Base-by-base conservation (phyloP, 2,329 filamentous ascomycete genomes). In the Botryotinia calthae region DNA sequence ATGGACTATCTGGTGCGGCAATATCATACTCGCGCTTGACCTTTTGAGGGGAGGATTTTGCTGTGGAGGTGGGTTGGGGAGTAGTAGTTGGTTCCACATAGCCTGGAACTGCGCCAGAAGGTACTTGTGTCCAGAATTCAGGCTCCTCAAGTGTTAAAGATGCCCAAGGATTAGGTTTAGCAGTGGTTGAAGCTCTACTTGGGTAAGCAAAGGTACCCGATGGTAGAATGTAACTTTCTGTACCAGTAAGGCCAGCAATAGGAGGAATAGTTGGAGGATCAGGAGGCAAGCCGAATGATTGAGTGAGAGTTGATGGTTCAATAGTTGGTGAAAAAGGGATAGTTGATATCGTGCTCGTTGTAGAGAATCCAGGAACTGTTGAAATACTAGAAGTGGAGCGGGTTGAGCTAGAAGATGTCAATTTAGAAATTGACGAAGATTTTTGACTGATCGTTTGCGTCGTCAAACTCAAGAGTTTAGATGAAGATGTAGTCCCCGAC, bases 221-320 rank as follows among this genome's bases (percentile, higher is more conserved):
- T 3, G 46, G 31, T 66, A 3, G 31, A 28, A 54, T 12, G 46
- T 66, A 66, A 20, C 12, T 51, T n/a, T 54, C 46, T 1, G 46
- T 54, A 25, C 64, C 64, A 4, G 31, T 54, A 5, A 46, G 64
- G 7, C 34, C 46, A n/a, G 40, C 64, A 6, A 66, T 54, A 40
- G 64, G 64, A n/a, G 46, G 64, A 28, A 66, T 66, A 20, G 28
- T 66, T 54, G 64, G 46, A 25, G 64, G 31, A 3, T 66, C 64
- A 2, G 64, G 64, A 25, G 64, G 44, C 37, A 66, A 40, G 22
- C 31, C 64, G 31, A 66, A 66, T 40, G 62, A 22, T 46, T 64
- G 16, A 10, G 22, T 66, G 2, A 46, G 37, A 44, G 31, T n/a
- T 54, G 44, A n/a, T 18, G 9, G 22, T 48, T 8, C 42, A 20